These are phyloP conservation scores for Aspergillus ostianus DNA, from an alignment of 495 filamentous ascomycete species.

Conservation along the genomic window DNA sequence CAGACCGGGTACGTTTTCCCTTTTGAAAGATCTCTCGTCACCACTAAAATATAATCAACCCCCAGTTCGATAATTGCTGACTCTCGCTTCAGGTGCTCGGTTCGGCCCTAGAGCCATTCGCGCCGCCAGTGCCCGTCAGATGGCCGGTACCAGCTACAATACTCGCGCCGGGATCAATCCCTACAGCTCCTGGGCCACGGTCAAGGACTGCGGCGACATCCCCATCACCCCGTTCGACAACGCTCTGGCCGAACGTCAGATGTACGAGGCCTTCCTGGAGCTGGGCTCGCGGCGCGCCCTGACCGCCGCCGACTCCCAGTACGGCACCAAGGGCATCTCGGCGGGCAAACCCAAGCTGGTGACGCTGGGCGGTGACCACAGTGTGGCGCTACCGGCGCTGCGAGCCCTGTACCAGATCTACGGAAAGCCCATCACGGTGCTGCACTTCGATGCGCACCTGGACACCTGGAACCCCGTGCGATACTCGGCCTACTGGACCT, in stretches of 20 bases:
- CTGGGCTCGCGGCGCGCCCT: slow-evolving; percentile 52
- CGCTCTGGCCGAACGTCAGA: slow-evolving; percentile 68
- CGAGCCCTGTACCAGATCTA: slow-evolving; percentile 70
- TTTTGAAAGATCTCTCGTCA: background rate
- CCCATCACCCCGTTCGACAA: slow-evolving; percentile 81
- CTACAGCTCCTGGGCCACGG: slow-evolving; percentile 67
- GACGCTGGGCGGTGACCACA: slow-evolving; percentile 82
- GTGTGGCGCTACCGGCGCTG: slow-evolving; percentile 72
- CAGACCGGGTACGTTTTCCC: slow-evolving; percentile 57
- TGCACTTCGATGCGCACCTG: slow-evolving; percentile 81
- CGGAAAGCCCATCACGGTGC: slow-evolving; percentile 67
- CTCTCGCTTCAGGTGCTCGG: slow-evolving; percentile 57
- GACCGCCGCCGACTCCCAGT: slow-evolving; percentile 31
- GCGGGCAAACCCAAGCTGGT: slow-evolving; percentile 62
- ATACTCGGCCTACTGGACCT: slow-evolving; percentile 72
- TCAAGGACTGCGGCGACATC: slow-evolving; percentile 82
- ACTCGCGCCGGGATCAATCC: slow-evolving; percentile 75
- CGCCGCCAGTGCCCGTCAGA: slow-evolving; percentile 71
- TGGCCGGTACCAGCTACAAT: slow-evolving; percentile 73
- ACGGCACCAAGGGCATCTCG: slow-evolving; percentile 40
- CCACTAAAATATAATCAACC: background rate
- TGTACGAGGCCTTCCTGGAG: slow-evolving; percentile 72
- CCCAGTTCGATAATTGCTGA: slow-evolving; percentile 28
- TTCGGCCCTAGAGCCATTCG: slow-evolving; percentile 83
- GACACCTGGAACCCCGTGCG: slow-evolving; percentile 84